These are phyloP conservation scores for Pythium phragmiticola DNA, from an alignment of 352 stramenopile species.

Conservation along the genomic window DNA sequence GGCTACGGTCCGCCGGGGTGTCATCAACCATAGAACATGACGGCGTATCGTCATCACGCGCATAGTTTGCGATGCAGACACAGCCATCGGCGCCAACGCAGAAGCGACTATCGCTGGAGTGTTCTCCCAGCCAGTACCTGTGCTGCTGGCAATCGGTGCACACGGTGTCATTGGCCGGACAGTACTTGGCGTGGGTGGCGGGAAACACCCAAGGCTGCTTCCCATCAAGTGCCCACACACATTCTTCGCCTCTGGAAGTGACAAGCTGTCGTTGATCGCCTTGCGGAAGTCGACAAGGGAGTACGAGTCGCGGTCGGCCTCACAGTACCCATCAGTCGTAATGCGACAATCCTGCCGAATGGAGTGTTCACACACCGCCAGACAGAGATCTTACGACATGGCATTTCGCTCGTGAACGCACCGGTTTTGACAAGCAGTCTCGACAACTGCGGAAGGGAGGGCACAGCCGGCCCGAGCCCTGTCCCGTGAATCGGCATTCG, in stretches of 20 bases:
- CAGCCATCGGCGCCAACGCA: slow-evolving; percentile 15
- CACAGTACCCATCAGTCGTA: neutral
- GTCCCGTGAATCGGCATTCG: neutral
- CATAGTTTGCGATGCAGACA: slow-evolving; percentile 18
- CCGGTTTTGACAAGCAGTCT: neutral
- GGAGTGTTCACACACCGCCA: neutral
- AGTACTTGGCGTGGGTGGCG: slow-evolving; percentile 6
- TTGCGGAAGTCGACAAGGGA: neutral
- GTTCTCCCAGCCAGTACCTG: neutral
- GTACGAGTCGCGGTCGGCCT: neutral
- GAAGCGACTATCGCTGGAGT: slow-evolving; percentile 12
- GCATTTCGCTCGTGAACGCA: neutral
- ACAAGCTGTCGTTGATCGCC: neutral
- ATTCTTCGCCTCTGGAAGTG: neutral
- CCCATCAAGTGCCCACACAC: neutral
- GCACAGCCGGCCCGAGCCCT: neutral
- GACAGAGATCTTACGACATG: neutral
- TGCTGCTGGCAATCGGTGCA: neutral
- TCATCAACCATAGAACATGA: neutral
- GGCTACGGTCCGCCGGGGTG: too few species aligned
- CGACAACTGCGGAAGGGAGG: neutral
- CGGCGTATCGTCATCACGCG: neutral
- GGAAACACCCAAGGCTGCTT: slow-evolving; percentile 9
- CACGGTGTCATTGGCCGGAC: neutral
- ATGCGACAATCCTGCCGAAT: neutral